phyloP scores from a whole-genome alignment of 441 rosid species.

The Pelargonium citronellum region DNA sequence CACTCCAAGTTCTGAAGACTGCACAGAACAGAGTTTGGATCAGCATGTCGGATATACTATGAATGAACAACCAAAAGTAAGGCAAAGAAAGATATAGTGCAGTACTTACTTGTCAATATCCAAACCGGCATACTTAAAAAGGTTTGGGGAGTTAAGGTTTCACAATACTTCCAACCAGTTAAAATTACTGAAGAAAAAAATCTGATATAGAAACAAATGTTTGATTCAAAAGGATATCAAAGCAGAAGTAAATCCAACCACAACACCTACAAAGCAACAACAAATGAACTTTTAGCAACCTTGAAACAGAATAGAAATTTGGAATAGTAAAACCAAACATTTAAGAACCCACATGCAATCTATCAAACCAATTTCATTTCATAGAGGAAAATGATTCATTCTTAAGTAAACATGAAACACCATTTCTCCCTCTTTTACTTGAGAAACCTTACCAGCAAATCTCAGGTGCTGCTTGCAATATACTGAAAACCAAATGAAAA shows the following conservation, averaged over 20 bases:
- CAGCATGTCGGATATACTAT: not conserved
- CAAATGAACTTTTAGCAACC: conserved; percentile 24
- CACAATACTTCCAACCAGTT: conserved; percentile 32
- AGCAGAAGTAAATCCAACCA: conserved; percentile 93
- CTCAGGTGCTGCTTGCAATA: not conserved
- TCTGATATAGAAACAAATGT: conserved; percentile 15
- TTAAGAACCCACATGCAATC: not conserved
- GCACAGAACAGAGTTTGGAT: conserved; percentile 24
- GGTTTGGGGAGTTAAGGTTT: conserved; percentile 80
- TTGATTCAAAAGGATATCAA: conserved; percentile 70
- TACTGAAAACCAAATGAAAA: not conserved
- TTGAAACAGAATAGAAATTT: not conserved
- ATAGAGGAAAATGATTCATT: not conserved
- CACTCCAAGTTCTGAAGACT: conserved; percentile 98
- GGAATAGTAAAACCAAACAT: conserved; percentile 1
- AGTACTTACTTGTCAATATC: conserved; percentile 92
- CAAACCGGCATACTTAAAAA: conserved; percentile 95
- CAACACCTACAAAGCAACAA: conserved; percentile 65
- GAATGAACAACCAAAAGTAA: conserved; percentile 9
- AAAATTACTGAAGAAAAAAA: conserved; percentile 6
- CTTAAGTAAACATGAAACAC: not conserved
- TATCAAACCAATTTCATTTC: not conserved
- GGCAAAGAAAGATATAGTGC: conserved; percentile 14
- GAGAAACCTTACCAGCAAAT: not conserved
- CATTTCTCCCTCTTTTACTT: not conserved